A percentile compares a stretch with the other conserved stretches of the same genome.
phyloP scores from a whole-genome alignment of 2,329 filamentous ascomycete species.

The Dendrostoma leiphaemia region DNA sequence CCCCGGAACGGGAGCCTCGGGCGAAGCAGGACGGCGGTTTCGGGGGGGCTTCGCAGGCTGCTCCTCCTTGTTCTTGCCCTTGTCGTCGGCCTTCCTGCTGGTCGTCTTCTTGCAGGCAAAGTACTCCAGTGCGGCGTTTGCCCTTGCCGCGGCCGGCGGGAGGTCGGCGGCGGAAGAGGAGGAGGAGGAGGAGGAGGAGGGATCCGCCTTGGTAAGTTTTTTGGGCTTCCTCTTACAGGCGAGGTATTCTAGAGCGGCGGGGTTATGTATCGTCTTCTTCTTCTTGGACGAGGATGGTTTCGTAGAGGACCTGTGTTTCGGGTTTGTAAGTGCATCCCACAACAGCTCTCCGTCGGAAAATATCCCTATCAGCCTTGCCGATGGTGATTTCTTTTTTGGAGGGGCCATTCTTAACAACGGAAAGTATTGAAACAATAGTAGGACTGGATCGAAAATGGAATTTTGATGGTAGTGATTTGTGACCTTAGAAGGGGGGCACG shows the following conservation, averaged over 20 bases:
- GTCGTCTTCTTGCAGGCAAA: not conserved
- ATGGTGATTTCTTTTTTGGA: not conserved
- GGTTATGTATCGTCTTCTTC: not conserved
- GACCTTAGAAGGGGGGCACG: too few species aligned
- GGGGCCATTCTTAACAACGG: too few species aligned
- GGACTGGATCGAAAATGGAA: too few species aligned
- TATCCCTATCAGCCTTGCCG: not conserved
- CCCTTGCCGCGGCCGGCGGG: too few species aligned
- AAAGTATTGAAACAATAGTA: too few species aligned
- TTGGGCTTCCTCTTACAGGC: too few species aligned
- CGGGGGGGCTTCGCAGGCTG: not conserved
- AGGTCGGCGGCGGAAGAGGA: too few species aligned
- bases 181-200: too few species aligned
- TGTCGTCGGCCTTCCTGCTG: not conserved
- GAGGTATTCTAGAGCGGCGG: not conserved
- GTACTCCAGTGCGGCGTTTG: not conserved
- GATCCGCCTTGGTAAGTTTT: too few species aligned
- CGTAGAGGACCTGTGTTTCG: not conserved
- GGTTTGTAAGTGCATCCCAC: not conserved
- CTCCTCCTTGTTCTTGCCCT: not conserved
- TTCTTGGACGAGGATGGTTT: not conserved
- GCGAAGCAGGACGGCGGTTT: not conserved
- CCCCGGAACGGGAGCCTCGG: too few species aligned
- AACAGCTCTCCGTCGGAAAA: not conserved
- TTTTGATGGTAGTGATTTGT: not conserved